Evolutionary conservation across 2,329 filamentous ascomycete genomes (phyloP).

Genomic region (Eutypa lata): DNA sequence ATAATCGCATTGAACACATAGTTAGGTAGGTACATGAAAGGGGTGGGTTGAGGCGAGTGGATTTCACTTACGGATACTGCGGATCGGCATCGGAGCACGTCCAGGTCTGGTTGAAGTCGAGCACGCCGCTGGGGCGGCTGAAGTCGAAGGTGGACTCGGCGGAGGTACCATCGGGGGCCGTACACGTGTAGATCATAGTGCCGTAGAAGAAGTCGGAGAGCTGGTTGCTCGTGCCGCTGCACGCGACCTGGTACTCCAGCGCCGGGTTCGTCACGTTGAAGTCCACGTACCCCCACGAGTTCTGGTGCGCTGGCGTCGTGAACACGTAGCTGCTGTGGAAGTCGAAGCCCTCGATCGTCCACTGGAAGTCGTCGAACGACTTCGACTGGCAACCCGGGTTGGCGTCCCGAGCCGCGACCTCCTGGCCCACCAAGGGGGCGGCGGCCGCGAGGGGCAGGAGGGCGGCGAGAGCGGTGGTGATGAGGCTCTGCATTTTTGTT

Average conservation of each 20-base stretch:
- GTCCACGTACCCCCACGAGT: conserved; percentile 42
- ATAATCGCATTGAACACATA: no score
- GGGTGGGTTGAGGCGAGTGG: no score
- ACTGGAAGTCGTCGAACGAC: conserved; percentile 34
- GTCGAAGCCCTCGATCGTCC: conserved; percentile 42
- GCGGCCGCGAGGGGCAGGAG: conserved; percentile 24
- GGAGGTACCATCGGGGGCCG: conserved; percentile 24
- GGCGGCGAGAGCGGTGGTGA: conserved; percentile 20
- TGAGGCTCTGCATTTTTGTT: conserved; percentile 22
- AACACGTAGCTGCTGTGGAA: conserved; percentile 48
- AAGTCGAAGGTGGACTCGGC: conserved; percentile 41
- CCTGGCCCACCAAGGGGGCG: no score
- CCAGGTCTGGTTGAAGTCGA: conserved; percentile 50
- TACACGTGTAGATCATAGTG: conserved; percentile 41
- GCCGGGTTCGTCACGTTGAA: conserved; percentile 50
- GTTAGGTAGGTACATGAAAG: no score
- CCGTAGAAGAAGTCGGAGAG: conserved; percentile 51
- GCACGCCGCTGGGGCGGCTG: conserved; percentile 29
- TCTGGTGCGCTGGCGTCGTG: conserved; percentile 50
- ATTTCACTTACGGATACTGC: conserved; percentile 35
- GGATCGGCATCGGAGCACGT: conserved; percentile 38
- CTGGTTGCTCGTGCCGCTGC: conserved; percentile 39
- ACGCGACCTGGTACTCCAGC: conserved; percentile 33
- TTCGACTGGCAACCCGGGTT: conserved; percentile 28
- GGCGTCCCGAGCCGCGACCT: conserved; percentile 16